These are phyloP conservation scores for Hyaloscypha bicolor DNA, from an alignment of 495 filamentous ascomycete genomes.

Conservation along the genomic window DNA sequence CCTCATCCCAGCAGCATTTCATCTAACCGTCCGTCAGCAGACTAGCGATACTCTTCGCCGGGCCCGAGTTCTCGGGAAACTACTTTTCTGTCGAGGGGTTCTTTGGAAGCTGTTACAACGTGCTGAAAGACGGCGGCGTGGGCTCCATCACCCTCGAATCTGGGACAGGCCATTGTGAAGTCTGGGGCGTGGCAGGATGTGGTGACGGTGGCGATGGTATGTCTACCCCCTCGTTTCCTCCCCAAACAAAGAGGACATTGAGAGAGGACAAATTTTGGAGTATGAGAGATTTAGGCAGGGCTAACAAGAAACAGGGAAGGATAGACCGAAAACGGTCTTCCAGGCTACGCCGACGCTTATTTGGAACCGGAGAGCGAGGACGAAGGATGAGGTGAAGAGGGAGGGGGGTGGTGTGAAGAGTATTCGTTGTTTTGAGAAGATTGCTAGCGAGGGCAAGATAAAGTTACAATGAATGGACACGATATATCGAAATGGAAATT, in stretches of 20 bases:
- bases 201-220: not conserved
- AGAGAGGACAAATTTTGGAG: too few species aligned
- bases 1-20: too few species aligned
- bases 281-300: not conserved
- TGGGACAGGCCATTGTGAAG: not conserved
- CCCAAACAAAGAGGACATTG: too few species aligned
- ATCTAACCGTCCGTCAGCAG: not conserved
- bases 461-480: too few species aligned
- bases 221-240: not conserved
- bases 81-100: not conserved
- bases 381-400: not conserved
- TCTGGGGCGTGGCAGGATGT: not conserved
- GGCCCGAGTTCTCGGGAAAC: not conserved
- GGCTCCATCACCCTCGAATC: not conserved
- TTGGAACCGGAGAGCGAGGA: not conserved
- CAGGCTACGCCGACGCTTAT: not conserved
- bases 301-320: not conserved
- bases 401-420: not conserved
- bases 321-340: not conserved
- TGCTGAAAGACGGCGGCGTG: not conserved
- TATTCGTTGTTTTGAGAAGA: not conserved
- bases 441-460: too few species aligned
- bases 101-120: not conserved
- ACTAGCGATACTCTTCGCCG: slow-evolving; percentile 1
- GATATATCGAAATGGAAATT: not conserved